Evolutionary conservation across 768 basidiomycete species (phyloP).

Genomic region (Amanita muscaria): DNA sequence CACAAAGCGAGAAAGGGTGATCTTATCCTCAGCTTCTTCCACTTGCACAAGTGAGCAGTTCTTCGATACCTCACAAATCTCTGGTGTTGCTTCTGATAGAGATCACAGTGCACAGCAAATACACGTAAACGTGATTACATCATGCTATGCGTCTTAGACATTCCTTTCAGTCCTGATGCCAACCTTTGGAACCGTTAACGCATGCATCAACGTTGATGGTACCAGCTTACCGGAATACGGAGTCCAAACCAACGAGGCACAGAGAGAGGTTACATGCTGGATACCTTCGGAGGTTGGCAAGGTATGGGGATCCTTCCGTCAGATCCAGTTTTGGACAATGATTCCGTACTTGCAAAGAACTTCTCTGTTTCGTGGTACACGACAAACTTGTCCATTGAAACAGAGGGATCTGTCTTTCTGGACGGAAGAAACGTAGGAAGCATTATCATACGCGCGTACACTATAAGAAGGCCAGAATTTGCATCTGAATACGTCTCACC

Average conservation of each 20-base stretch:
- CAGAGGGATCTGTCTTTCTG: not conserved
- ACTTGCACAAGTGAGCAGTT: too few species aligned
- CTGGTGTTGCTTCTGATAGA: too few species aligned
- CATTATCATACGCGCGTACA: not conserved
- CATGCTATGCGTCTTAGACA: too few species aligned
- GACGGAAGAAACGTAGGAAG: not conserved
- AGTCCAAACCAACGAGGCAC: conserved; percentile 2
- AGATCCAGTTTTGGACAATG: not conserved
- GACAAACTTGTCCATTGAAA: not conserved
- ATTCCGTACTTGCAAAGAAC: not conserved
- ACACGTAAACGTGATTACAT: too few species aligned
- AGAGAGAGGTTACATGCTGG: conserved; percentile 11
- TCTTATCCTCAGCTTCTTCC: too few species aligned
- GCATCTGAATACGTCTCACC: not conserved
- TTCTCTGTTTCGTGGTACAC: conserved; percentile 4
- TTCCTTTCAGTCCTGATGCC: too few species aligned
- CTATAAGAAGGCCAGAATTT: not conserved
- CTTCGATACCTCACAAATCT: too few species aligned
- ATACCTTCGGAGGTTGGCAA: conserved; percentile 12
- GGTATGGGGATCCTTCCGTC: conserved; percentile 3
- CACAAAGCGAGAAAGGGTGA: too few species aligned
- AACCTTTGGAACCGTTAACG: not conserved
- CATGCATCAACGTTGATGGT: conserved; percentile 1
- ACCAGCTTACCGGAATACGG: conserved; percentile 2
- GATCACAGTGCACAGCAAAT: too few species aligned